Conservation (phyloP, 495 filamentous ascomycete species). For the Oleoguttula mirabilis region DNA sequence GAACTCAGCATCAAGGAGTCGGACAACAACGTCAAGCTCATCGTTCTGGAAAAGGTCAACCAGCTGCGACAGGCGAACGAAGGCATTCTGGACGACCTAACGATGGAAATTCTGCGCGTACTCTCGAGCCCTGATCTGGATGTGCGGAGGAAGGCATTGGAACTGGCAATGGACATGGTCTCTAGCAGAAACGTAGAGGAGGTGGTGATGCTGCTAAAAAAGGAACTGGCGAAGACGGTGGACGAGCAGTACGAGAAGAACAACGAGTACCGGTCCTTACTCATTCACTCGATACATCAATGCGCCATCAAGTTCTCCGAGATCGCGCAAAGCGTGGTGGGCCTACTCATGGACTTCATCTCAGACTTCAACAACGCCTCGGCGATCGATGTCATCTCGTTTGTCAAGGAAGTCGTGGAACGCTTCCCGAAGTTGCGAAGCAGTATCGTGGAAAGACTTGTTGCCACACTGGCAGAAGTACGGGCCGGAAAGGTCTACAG, state of each 20-base stretch:
- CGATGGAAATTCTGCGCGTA: conserved; percentile 98
- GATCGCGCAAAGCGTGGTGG: conserved; percentile 92
- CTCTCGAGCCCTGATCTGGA: conserved; percentile 93
- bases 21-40: conserved; percentile 27
- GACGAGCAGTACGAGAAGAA: conserved; percentile 99
- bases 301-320: conserved; percentile 99
- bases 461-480: conserved; percentile 84
- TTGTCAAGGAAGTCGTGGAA: conserved; percentile 98
- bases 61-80: conserved; percentile 83
- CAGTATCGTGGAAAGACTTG: conserved; percentile 76
- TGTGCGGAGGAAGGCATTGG: conserved; percentile 82
- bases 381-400: conserved; percentile 93
- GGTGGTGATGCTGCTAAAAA: conserved; percentile 90
- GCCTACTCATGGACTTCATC: conserved; percentile 98
- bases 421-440: conserved; percentile 85
- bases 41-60: conserved; percentile 66
- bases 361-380: conserved; percentile 95
- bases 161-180: conserved; percentile 92
- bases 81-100: conserved; percentile 84
- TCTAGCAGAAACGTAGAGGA: conserved; percentile 98
- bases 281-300: conserved; percentile 95
- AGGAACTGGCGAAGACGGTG: conserved; percentile 92
- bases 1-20: conserved; percentile 50
- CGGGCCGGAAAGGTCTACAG: conserved; percentile 95
- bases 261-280: conserved; percentile 85